Evolutionary conservation across 352 stramenopile species (phyloP), one percentile per base, ranked within the genome.

Genomic region (Phytophthora tentaculata): DNA sequence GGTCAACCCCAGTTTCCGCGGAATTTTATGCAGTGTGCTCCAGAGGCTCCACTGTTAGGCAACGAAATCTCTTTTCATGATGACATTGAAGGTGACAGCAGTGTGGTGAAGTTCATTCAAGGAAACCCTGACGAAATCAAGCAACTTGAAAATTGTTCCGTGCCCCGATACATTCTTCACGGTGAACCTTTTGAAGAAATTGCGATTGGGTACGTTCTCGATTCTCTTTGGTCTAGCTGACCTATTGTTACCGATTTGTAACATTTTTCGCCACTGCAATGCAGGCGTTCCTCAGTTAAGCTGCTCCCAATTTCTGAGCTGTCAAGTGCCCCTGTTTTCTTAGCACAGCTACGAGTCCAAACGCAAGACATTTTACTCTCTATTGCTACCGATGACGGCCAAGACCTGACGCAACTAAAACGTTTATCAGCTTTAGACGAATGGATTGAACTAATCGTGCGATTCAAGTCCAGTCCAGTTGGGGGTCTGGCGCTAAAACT

Each of bases 21-120:
- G 3, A 92, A 91, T 37, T 39, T 94, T 14, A 72, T 62, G 28
- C 81, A 92, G 50, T 88, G 77, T 41, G 70, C 76, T 20, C 78
- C 85, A 32, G 72, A 88, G 13, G 77, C 80, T 16, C 47, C 61
- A 16, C 55, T 89, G 61, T 16, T 70, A 37, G 77, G 71, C 0
- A 67, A 74, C 6, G 67, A 76, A 20, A 61, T 77, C 32, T 37
- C 22, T 5, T 64, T 71, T 65, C 19, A 48, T 44, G 26, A 66
- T 14, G 49, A 43, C 23, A 28, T 54, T 16, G 50, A 58, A 29
- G 72, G 71, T n/a, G 77, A 84, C 41, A 76, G 65, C 45, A 65
- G 23, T 10, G 54, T 84, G 48, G 63, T 65, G 22, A 72, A 70
- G 45, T 53, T 52, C 20, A 64, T 78, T 22, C 58, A 72, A 10